These are phyloP conservation scores for Xerocomus nothofagi DNA, from an alignment of 1,284 basidiomycete species.

Conservation along the genomic window DNA sequence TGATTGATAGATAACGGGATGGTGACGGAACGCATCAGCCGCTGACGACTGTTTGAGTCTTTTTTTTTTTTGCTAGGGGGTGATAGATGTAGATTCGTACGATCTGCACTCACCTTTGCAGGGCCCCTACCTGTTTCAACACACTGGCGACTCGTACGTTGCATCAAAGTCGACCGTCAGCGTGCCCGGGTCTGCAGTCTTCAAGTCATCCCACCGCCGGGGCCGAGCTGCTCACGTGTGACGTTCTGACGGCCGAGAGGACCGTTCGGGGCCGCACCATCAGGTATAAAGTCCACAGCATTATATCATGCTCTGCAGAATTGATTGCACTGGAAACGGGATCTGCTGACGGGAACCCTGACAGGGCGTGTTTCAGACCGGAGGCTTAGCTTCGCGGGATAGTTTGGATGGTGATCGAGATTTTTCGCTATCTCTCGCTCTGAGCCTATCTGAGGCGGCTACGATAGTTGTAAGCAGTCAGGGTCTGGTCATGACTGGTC, in stretches of 20 bases:
- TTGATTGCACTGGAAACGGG: not conserved
- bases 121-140: not conserved
- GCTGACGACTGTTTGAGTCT: not conserved
- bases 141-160: not conserved
- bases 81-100: not conserved
- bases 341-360: not conserved
- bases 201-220: not conserved
- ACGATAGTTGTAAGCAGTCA: too few relatives aligned
- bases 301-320: not conserved
- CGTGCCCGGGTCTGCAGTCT: not conserved
- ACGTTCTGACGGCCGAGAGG: not conserved
- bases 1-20: constrained; percentile 16
- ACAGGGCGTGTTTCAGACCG: not conserved
- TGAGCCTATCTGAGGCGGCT: too few relatives aligned
- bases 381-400: too few relatives aligned
- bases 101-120: not conserved
- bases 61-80: too few relatives aligned
- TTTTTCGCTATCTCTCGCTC: too few relatives aligned
- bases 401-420: too few relatives aligned
- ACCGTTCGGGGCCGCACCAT: not conserved
- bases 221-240: not conserved
- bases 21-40: not conserved
- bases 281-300: not conserved
- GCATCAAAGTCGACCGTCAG: not conserved
- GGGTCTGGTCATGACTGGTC: too few relatives aligned